Base-by-base conservation (phyloP, 768 basidiomycete species). In the Rhizopogon vinicolor region DNA sequence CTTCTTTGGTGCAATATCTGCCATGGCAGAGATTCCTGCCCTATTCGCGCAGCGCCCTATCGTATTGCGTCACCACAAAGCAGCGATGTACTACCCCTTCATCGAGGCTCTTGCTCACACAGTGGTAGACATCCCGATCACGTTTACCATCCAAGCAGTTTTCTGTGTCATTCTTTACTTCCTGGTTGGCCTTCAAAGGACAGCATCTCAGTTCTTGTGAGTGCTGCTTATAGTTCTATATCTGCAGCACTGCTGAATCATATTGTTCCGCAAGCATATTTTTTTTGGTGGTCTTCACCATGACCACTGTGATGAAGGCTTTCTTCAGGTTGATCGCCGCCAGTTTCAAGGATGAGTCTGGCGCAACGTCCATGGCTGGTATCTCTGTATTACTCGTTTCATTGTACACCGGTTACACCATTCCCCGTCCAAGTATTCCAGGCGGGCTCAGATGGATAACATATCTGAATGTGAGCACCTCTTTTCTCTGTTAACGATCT, bases 291-390 rank as follows among this genome's bases (percentile, higher is more conserved):
- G 55, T 80, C 6, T 75, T 82, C 52, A 67, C 74, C 3, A 75
- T 83, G 61, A 77, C 83, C 22, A 51, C 89, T 33, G 73, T 82
- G 7, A 87, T 92, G 83, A 87, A 85, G 64, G 79, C 81, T 0
- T 91, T 83, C 77, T 93, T 90, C 78, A 77, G 91, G 41, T 74
- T 73, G 0, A 61, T 87, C 29, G 83, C 85, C 1, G 82, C 86
- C 0, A 73, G 72, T 13, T 83, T 84, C 62, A 72, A 72, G 39
- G 68, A 72, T 16, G 78, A 80, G 42, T 78, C 84, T 0, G 76
- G 79, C 0, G 85, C 87, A 8, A 54, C 70, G 43, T 63, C 72
- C 3, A 41, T 67, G 1, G 62, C 70, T 0, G 70, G 64, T 5
- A 42, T 78, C 54, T 52, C 68, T 53, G 65, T 75, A 37, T 65